Evolutionary conservation across 805 yeast species (phyloP).

Genomic region (Candida peoriensis): DNA sequence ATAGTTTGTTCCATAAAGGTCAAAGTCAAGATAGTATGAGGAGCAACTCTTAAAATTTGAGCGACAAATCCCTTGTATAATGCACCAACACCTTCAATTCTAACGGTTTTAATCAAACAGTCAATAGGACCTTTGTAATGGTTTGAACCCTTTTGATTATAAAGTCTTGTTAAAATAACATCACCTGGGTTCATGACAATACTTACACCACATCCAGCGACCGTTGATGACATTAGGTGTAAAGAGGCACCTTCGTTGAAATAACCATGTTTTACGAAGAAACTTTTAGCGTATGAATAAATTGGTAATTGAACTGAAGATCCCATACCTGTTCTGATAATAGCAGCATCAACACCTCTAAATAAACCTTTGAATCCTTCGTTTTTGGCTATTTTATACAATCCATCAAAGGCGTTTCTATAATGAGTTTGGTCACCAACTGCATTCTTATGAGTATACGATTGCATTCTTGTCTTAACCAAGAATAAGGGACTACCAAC

Average conservation of each 20-base stretch:
- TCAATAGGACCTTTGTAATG: constrained; percentile 84
- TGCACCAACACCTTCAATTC: constrained; percentile 79
- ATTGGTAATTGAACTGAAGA: constrained; percentile 93
- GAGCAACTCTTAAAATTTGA: constrained; percentile 86
- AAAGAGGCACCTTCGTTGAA: constrained; percentile 60
- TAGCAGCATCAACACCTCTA: constrained; percentile 93
- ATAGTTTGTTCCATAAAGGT: constrained; percentile 95
- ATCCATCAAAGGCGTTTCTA: constrained; percentile 61
- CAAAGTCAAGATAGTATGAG: constrained; percentile 86
- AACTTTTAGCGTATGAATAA: constrained; percentile 70
- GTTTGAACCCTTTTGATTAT: constrained; percentile 81
- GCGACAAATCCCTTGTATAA: constrained; percentile 95
- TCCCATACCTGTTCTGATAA: constrained; percentile 91
- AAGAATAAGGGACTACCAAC: constrained; percentile 89
- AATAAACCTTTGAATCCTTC: constrained; percentile 80
- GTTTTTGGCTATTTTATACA: constrained; percentile 49
- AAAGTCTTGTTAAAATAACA: constrained; percentile 89
- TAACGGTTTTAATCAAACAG: constrained; percentile 79
- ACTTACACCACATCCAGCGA: constrained; percentile 89
- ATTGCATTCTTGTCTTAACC: constrained; percentile 95
- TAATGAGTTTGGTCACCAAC: constrained; percentile 95
- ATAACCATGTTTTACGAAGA: constrained; percentile 47
- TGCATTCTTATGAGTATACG: constrained; percentile 58
- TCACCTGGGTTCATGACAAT: constrained; percentile 98
- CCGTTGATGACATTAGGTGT: constrained; percentile 69